Base-by-base conservation (phyloP, 2,329 filamentous ascomycete species). In the Venturia pyrina region DNA sequence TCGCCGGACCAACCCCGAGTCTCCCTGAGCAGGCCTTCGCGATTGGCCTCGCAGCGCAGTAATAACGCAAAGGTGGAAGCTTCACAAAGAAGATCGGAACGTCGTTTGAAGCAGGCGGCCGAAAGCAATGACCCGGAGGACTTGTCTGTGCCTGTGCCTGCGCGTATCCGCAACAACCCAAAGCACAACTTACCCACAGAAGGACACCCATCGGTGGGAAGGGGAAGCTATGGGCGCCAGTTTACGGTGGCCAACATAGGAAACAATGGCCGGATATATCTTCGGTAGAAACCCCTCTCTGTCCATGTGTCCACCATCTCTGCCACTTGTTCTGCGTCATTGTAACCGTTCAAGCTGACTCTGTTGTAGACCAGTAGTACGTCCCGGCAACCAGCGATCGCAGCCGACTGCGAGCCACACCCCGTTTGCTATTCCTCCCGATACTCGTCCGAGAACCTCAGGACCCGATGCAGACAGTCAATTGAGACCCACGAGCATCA, bases 241-340 rank as follows among this genome's bases (percentile, higher is more conserved):
- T 81, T 80, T 70, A 80, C 79, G 3, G 79, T 81, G 37, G 77
- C 75, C 40, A 81, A 81, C 70, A 76, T 81, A 62, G 74, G 74
- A 21, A 76, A 79, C 70, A 76, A 78, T 72, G 79, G 79, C 67
- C 76, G 77, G 64, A 76, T 81, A 64, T 81, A 81, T 70, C 74
- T 81, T 66, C 77, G 79, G 74, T 80, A 77, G 8, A 28, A 19
- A 5, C 37, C 60, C 21, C 21, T 24, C 24, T 34, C 59, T 2
- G 6, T 40, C 37, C 37, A 2, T 11, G 5, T 40, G 28, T 41
- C 19, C 43, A 28, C 61, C 48, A 41, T 41, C 44, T 48, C 17
- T 53, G 17, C 17, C 3, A 6, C 40, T 40, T 48, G 34, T 57
- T 56, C 61, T 65, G 37, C 32, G 57, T 53, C 56, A 41, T 41